phyloP scores from a whole-genome alignment of 441 rosid genomes.

The Croton laevigatus region DNA sequence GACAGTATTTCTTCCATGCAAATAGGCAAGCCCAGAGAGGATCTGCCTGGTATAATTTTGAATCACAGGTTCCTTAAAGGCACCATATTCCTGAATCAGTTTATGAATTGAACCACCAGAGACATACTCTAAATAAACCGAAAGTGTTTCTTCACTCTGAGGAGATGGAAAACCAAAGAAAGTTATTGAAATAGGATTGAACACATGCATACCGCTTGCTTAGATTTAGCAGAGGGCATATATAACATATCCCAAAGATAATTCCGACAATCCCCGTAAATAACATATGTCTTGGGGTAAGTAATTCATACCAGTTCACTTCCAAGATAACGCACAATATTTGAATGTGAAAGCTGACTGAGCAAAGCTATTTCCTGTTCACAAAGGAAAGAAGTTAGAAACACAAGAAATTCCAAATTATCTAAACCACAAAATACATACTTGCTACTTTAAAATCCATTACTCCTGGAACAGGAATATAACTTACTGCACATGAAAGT shows the following conservation, averaged over 20 bases:
- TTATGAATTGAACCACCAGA: conserved; percentile 97
- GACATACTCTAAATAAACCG: conserved; percentile 89
- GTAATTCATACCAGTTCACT: conserved; percentile 79
- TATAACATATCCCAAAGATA: neutral
- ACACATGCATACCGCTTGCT: neutral
- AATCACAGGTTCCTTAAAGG: conserved; percentile 89
- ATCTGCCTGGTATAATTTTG: conserved; percentile 92
- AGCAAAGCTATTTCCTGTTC: conserved; percentile 90
- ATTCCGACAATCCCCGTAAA: conserved; percentile 4
- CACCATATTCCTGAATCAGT: conserved; percentile 88
- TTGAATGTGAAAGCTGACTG: conserved; percentile 75
- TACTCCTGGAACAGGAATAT: neutral
- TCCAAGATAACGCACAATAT: conserved; percentile 86
- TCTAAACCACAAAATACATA: conserved; percentile 6
- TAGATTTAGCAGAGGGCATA: too few species aligned
- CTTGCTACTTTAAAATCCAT: neutral
- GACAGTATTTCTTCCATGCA: conserved; percentile 87
- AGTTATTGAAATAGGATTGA: conserved; percentile 15
- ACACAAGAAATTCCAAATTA: conserved; percentile 16
- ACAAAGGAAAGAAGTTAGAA: conserved; percentile 12
- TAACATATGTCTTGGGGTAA: neutral
- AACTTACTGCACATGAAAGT: neutral
- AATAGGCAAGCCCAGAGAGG: conserved; percentile 79
- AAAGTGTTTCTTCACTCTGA: conserved; percentile 80
- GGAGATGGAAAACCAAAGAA: conserved; percentile 28